These are phyloP conservation scores for Tolypocladium endophyticum DNA, from an alignment of 2,329 filamentous ascomycete species.

Conservation along the genomic window DNA sequence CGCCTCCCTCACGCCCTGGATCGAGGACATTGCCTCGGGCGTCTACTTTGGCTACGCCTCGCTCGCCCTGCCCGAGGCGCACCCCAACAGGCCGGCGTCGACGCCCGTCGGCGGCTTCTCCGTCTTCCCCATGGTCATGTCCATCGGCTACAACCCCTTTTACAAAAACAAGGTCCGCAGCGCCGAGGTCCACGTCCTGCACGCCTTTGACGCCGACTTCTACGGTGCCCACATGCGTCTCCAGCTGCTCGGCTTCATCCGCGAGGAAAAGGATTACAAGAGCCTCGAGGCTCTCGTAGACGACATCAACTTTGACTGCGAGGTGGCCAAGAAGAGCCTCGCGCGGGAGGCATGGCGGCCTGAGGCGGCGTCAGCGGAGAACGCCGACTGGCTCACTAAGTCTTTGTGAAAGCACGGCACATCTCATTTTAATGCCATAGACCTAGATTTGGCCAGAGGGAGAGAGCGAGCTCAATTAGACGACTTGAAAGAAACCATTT, in stretches of 20 bases:
- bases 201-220: conserved; percentile 68
- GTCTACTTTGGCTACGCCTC: conserved; percentile 92
- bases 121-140: conserved; percentile 83
- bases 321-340: conserved; percentile 68
- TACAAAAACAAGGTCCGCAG: conserved; percentile 84
- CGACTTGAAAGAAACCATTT: background rate
- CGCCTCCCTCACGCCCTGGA: conserved; percentile 47
- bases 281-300: conserved; percentile 72
- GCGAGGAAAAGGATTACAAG: conserved; percentile 82
- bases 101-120: conserved; percentile 6
- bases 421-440: background rate
- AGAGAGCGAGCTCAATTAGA: background rate
- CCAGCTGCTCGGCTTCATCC: conserved; percentile 75
- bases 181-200: conserved; percentile 85
- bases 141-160: conserved; percentile 93
- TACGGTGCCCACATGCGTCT: conserved; percentile 74
- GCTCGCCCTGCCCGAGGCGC: conserved; percentile 45
- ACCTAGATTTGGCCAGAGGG: background rate
- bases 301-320: conserved; percentile 83
- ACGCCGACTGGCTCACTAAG: conserved; percentile 28
- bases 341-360: conserved; percentile 51
- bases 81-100: conserved; percentile 27
- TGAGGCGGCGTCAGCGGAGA: conserved; percentile 16
- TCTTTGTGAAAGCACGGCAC: conserved; percentile 7
- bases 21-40: conserved; percentile 56